These are phyloP conservation scores for Ustilago tritici DNA, from an alignment of 1,284 basidiomycete genomes.

Conservation along the genomic window DNA sequence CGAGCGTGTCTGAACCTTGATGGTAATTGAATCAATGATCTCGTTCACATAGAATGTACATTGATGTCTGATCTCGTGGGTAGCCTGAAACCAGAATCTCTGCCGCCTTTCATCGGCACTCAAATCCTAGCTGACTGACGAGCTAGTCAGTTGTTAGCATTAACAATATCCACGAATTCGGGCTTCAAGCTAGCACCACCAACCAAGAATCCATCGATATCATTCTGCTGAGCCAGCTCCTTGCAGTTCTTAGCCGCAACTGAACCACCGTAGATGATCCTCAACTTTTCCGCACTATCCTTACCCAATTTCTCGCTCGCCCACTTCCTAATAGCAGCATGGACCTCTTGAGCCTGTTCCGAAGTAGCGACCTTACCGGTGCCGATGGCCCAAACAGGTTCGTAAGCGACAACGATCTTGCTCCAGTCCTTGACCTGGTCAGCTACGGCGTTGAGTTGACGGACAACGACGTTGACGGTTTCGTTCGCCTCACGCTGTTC, in stretches of 20 bases:
- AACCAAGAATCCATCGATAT: slow-evolving; percentile 99
- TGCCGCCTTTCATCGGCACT: background rate
- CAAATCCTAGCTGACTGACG: slow-evolving; percentile 42
- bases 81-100: slow-evolving; percentile 9
- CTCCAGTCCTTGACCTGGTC: slow-evolving; percentile 81
- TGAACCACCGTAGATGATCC: slow-evolving; percentile 96
- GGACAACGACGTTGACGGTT: slow-evolving; percentile 84
- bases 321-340: slow-evolving; percentile 85
- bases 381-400: slow-evolving; percentile 94
- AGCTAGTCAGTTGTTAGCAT: slow-evolving; percentile 71
- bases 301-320: slow-evolving; percentile 78
- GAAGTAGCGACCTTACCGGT: slow-evolving; percentile 95
- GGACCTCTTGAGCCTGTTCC: slow-evolving; percentile 90
- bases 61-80: background rate
- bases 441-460: slow-evolving; percentile 84
- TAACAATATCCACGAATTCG: slow-evolving; percentile 84
- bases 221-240: slow-evolving; percentile 76
- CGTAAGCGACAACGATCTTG: slow-evolving; percentile 89
- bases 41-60: background rate
- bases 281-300: slow-evolving; percentile 79
- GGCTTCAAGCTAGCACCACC: slow-evolving; percentile 98
- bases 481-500: slow-evolving; percentile 84
- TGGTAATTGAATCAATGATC: background rate
- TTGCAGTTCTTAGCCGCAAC: slow-evolving; percentile 88
- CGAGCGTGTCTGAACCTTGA: slow-evolving; percentile 62